phyloP scores from a whole-genome alignment of 2,329 filamentous ascomycete genomes.

The Chaetomiaceae sp. region DNA sequence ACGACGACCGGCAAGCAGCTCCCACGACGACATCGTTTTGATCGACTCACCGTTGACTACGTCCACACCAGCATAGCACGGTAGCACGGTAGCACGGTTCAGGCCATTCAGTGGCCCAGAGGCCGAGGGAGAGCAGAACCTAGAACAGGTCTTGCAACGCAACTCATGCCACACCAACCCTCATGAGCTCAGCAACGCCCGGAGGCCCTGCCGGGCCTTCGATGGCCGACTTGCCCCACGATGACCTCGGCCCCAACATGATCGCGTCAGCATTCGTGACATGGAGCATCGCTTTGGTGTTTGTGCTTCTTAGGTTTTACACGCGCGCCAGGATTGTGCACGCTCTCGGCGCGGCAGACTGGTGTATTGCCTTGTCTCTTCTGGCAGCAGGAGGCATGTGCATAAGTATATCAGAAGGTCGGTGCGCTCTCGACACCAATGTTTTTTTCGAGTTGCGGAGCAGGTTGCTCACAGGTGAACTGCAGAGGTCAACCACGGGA shows the following conservation, averaged over 20 bases:
- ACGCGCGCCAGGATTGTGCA: conserved; percentile 35
- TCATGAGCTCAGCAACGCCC: conserved; percentile 6
- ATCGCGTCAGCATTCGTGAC: conserved; percentile 22
- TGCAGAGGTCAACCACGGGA: conserved; percentile 17
- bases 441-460: too few relatives aligned
- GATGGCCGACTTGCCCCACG: conserved; percentile 1
- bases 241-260: conserved; percentile 19
- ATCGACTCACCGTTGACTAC: too few relatives aligned
- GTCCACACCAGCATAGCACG: too few relatives aligned
- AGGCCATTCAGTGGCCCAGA: neutral
- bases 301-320: conserved; percentile 36
- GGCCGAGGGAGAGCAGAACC: neutral
- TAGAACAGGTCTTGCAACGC: neutral
- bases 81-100: too few relatives aligned
- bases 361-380: conserved; percentile 33
- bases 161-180: neutral
- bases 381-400: conserved; percentile 22
- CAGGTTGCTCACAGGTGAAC: neutral
- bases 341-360: conserved; percentile 35
- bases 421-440: neutral
- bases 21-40: too few relatives aligned
- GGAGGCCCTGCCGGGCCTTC: neutral
- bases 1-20: neutral
- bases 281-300: conserved; percentile 30
- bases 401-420: conserved; percentile 10